These are phyloP conservation scores for Myxozyma neglecta DNA, from an alignment of 805 yeast genomes.

Conservation along the genomic window DNA sequence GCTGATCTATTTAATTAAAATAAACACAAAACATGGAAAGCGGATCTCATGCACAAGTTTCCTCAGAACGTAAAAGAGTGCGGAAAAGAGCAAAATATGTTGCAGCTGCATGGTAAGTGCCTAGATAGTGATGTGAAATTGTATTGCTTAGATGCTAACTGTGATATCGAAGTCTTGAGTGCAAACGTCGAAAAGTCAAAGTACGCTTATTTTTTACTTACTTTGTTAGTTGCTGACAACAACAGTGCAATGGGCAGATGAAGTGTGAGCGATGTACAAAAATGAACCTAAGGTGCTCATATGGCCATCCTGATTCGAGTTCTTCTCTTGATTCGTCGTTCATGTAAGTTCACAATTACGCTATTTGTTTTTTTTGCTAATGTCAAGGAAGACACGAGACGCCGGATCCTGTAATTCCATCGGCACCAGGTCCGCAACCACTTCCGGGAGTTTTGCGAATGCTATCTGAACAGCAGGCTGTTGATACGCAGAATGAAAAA, in stretches of 20 bases:
- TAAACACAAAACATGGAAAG: not conserved
- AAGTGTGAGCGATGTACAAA: conserved; percentile 33
- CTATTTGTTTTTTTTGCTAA: no score
- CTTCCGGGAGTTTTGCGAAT: not conserved
- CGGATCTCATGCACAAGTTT: not conserved
- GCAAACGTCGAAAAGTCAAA: conserved; percentile 35
- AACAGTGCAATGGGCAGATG: conserved; percentile 33
- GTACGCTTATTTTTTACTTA: conserved; percentile 6
- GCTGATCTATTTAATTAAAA: not conserved
- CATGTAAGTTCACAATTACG: no score
- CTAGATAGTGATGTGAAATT: no score
- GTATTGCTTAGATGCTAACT: not conserved
- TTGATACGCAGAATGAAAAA: not conserved
- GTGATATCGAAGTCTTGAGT: conserved; percentile 20
- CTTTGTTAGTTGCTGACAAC: not conserved
- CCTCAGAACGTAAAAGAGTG: not conserved
- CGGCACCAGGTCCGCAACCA: not conserved
- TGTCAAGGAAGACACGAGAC: no score
- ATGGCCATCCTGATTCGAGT: conserved; percentile 12
- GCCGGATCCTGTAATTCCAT: no score
- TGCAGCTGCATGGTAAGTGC: conserved; percentile 24
- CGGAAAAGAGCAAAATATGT: conserved; percentile 28
- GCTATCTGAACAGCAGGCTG: not conserved
- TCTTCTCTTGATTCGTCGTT: not conserved
- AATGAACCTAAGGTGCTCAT: conserved; percentile 29